Evolutionary conservation across 495 filamentous ascomycete species (phyloP).

Genomic region (Xylaria flabelliformis): DNA sequence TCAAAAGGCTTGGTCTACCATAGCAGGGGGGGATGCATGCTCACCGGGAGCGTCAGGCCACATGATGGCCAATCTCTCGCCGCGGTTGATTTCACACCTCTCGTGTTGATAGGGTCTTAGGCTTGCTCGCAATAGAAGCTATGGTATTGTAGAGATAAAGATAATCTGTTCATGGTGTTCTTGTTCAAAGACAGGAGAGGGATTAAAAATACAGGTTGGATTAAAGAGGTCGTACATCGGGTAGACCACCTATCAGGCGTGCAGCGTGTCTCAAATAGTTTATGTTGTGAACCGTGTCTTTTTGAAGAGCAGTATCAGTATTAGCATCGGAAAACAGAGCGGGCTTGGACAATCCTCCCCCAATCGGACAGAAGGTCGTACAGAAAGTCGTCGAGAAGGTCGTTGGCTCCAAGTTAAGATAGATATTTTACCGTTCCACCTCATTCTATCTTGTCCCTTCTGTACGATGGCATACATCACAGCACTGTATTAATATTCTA

Average conservation of each 20-base stretch:
- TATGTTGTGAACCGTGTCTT: background rate
- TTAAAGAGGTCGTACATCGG: background rate
- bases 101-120: background rate
- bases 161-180: background rate
- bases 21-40: background rate
- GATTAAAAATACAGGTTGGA: background rate
- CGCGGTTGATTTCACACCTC: background rate
- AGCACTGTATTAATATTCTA: background rate
- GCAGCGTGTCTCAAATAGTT: background rate
- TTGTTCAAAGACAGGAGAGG: background rate
- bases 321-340: background rate
- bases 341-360: background rate
- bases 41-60: slow-evolving; percentile 1
- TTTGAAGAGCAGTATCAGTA: background rate
- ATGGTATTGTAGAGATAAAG: background rate
- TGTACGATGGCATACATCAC: background rate
- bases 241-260: background rate
- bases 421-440: background rate
- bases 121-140: background rate
- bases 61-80: background rate
- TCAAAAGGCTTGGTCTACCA: background rate
- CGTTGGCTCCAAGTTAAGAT: background rate
- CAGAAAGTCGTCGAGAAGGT: background rate
- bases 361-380: background rate
- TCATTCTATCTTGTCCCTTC: background rate